Conservation (phyloP, 2,329 filamentous ascomycete genomes). For the Fusarium mundagurra region DNA sequence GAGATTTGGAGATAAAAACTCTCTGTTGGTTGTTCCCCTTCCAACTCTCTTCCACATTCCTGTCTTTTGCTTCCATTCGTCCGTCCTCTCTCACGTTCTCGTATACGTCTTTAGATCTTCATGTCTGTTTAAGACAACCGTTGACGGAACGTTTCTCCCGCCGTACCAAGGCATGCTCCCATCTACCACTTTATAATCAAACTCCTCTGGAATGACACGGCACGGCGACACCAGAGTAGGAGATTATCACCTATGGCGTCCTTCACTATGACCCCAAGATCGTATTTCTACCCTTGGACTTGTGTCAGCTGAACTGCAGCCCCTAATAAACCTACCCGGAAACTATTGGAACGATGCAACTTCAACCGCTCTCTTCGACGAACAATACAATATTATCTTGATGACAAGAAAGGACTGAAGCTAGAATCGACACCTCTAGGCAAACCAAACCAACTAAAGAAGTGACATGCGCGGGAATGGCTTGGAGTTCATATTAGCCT, state of each 20-base stretch:
- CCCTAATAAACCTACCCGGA: not conserved
- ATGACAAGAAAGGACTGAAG: not conserved
- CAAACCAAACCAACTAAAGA: not conserved
- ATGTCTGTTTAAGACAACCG: not conserved
- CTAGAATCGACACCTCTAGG: not conserved
- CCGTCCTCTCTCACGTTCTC: not conserved
- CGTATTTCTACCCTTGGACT: not conserved
- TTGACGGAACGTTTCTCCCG: not conserved
- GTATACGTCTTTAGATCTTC: not conserved
- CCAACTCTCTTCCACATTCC: not conserved
- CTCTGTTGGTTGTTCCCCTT: not conserved
- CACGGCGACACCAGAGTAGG: not conserved
- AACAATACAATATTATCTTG: not conserved
- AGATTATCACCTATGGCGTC: not conserved
- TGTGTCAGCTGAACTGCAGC: not conserved
- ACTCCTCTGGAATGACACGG: not conserved
- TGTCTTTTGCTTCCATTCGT: not conserved
- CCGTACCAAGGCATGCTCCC: not conserved
- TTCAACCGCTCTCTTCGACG: no score
- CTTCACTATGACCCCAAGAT: not conserved
- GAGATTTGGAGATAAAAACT: not conserved
- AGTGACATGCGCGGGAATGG: not conserved
- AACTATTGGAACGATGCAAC: not conserved
- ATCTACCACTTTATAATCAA: not conserved
- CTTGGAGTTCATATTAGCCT: not conserved